Percentiles rank a stretch among this genome's conserved stretches.
These are phyloP conservation scores for Diaporthe citri DNA, from an alignment of 2,329 filamentous ascomycete genomes.

Conservation along the genomic window DNA sequence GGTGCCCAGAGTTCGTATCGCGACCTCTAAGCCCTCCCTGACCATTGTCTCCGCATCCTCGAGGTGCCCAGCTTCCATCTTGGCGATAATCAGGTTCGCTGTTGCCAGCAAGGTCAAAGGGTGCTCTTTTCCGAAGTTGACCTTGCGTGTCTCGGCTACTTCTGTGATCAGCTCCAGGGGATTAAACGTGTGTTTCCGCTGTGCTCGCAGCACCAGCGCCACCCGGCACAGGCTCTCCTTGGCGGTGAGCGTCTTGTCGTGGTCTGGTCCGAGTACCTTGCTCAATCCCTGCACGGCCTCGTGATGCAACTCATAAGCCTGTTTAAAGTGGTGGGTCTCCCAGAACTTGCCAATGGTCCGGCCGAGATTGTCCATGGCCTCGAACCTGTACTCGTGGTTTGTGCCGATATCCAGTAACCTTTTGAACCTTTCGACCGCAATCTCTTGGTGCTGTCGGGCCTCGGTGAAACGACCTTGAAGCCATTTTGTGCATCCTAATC, in stretches of 20 bases:
- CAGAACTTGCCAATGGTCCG: not conserved
- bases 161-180: not conserved
- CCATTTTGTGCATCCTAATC: not conserved
- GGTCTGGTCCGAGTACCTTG: not conserved
- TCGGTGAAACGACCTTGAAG: not conserved
- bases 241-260: not conserved
- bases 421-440: not conserved
- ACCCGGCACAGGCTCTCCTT: not conserved
- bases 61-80: not conserved
- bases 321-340: not conserved
- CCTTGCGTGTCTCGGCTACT: not conserved
- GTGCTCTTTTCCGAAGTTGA: not conserved
- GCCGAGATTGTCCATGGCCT: not conserved
- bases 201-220: not conserved
- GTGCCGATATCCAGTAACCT: not conserved
- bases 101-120: not conserved
- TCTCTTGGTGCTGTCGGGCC: not conserved
- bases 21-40: not conserved
- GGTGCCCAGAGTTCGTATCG: not conserved
- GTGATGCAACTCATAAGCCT: not conserved
- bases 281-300: not conserved
- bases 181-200: not conserved
- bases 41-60: not conserved
- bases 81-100: not conserved
- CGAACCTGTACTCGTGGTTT: not conserved